phyloP scores from a whole-genome alignment of 2,329 filamentous ascomycete genomes.

The Colletotrichum truncatum region DNA sequence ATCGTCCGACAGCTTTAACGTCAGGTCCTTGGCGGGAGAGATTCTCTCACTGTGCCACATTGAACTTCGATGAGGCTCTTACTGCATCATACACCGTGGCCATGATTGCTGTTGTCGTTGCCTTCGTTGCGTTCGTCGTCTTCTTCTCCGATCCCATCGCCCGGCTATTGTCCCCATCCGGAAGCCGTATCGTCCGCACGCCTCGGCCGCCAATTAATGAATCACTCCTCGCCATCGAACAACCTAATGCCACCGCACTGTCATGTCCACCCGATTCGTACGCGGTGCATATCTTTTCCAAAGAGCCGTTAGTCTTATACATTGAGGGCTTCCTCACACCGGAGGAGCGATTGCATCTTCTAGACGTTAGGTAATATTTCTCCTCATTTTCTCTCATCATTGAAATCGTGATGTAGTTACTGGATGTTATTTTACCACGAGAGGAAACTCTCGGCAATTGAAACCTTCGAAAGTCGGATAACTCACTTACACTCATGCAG shows the following conservation, averaged over 20 bases:
- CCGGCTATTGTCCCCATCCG: conserved; percentile 43
- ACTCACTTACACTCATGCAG: conserved; percentile 38
- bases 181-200: conserved; percentile 38
- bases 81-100: not conserved
- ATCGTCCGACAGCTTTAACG: not conserved
- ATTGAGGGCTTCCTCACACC: conserved; percentile 59
- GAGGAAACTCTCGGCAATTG: not conserved
- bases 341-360: conserved; percentile 55
- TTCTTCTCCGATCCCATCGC: conserved; percentile 55
- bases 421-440: too few relatives aligned
- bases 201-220: conserved; percentile 59
- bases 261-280: conserved; percentile 53
- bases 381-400: not conserved
- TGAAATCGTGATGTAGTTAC: not conserved
- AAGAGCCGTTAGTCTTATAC: conserved; percentile 62
- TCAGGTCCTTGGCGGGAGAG: not conserved
- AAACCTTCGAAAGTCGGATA: not conserved
- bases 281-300: conserved; percentile 56
- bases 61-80: not conserved
- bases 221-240: conserved; percentile 59
- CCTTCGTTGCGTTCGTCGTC: conserved; percentile 50
- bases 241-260: conserved; percentile 43
- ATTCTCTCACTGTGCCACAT: not conserved
- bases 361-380: conserved; percentile 57
- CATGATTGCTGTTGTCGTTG: conserved; percentile 58